A percentile compares a stretch with the other conserved stretches of the same genome.
These are phyloP conservation scores for Yarrowia yakushimensis DNA, from an alignment of 805 yeast species.

Conservation along the genomic window DNA sequence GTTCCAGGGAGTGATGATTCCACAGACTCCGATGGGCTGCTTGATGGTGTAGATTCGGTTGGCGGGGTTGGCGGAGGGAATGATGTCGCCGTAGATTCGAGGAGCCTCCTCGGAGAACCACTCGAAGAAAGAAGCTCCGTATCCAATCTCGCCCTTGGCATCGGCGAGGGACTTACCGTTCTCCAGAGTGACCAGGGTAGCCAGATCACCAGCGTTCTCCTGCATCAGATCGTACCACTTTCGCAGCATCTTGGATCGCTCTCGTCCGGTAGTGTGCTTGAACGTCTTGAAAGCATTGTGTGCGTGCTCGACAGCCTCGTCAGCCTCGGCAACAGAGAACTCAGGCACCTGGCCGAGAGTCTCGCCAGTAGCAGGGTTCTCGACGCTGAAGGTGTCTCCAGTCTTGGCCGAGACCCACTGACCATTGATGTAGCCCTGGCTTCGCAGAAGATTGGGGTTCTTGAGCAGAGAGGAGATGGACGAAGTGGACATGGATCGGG, in stretches of 20 bases:
- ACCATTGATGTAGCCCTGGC: constrained; percentile 53
- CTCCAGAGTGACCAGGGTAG: constrained; percentile 59
- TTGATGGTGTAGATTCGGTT: constrained; percentile 54
- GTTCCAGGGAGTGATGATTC: constrained; percentile 80
- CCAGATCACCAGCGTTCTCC: constrained; percentile 62
- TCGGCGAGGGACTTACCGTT: constrained; percentile 73
- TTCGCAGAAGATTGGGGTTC: constrained; percentile 31
- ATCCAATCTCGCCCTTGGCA: constrained; percentile 64
- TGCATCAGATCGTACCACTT: constrained; percentile 52
- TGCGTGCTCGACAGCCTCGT: constrained; percentile 56
- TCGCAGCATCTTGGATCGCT: constrained; percentile 51
- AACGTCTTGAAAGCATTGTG: constrained; percentile 50
- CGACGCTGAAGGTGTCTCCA: constrained; percentile 54
- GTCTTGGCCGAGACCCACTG: constrained; percentile 55
- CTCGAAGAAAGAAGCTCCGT: constrained; percentile 74
- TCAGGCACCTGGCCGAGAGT: constrained; percentile 56
- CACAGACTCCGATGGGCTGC: constrained; percentile 81
- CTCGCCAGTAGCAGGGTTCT: constrained; percentile 68
- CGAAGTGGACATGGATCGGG: constrained; percentile 21
- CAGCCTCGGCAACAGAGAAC: constrained; percentile 48
- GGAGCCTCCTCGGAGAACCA: constrained; percentile 85
- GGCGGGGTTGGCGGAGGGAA: constrained; percentile 50
- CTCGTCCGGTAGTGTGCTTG: constrained; percentile 53
- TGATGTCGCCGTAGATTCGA: constrained; percentile 61
- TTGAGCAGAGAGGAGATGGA: constrained; percentile 22